Conservation (phyloP, 1,284 basidiomycete species). For the Ganoderma lucidum region DNA sequence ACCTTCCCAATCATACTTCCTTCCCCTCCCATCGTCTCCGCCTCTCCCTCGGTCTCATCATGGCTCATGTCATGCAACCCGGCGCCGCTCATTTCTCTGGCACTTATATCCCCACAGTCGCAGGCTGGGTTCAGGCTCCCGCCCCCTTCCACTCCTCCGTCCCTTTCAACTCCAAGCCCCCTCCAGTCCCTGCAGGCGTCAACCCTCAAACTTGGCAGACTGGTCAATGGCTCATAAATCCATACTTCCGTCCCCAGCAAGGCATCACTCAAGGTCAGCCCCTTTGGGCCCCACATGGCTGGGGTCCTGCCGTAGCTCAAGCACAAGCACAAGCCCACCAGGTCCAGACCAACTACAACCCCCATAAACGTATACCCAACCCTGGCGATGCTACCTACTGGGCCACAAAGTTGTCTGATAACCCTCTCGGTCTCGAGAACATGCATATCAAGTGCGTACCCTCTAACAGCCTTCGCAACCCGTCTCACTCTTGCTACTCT, state of each 20-base stretch:
- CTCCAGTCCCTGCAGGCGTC: slow-evolving; percentile 40
- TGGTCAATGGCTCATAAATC: slow-evolving; percentile 42
- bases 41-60: slow-evolving; percentile 1
- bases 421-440: slow-evolving; percentile 68
- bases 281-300: slow-evolving; percentile 42
- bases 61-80: slow-evolving; percentile 25
- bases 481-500: slow-evolving; percentile 3
- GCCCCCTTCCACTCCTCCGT: slow-evolving; percentile 20
- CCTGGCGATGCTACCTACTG: slow-evolving; percentile 69
- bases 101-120: slow-evolving; percentile 27
- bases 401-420: slow-evolving; percentile 59
- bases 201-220: slow-evolving; percentile 38
- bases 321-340: slow-evolving; percentile 13
- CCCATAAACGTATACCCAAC: slow-evolving; percentile 66
- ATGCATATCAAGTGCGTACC: slow-evolving; percentile 70
- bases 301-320: slow-evolving; percentile 32
- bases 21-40: slow-evolving; percentile 25
- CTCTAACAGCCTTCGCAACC: not conserved
- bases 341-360: slow-evolving; percentile 50
- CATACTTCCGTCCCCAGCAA: slow-evolving; percentile 34
- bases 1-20: slow-evolving; percentile 16
- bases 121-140: slow-evolving; percentile 30
- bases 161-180: slow-evolving; percentile 38
- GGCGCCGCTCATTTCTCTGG: slow-evolving; percentile 18
- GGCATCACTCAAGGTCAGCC: slow-evolving; percentile 27